Conservation (phyloP, 805 yeast genomes). For the Sugiyamaella marilandica region DNA sequence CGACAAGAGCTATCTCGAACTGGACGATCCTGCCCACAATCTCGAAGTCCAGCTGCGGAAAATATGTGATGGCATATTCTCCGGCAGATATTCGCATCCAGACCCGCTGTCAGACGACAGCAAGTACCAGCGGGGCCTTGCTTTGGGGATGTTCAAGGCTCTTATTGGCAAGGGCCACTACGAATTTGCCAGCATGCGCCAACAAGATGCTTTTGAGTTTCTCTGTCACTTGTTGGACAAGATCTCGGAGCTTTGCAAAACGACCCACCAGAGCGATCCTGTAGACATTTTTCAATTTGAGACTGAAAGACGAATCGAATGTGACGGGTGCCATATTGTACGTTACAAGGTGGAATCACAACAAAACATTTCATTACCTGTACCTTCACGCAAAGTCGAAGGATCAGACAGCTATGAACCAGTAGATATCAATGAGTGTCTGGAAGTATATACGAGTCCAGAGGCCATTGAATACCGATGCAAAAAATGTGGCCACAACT, state of each 20-base stretch:
- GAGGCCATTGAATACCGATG: conserved; percentile 65
- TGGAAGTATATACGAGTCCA: conserved; percentile 41
- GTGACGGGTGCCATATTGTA: conserved; percentile 56
- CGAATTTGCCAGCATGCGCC: conserved; percentile 82
- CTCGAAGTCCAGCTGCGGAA: conserved; percentile 73
- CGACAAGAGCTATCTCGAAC: conserved; percentile 13
- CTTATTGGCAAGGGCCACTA: conserved; percentile 71
- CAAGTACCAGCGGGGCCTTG: conserved; percentile 65
- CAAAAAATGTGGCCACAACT: conserved; percentile 42
- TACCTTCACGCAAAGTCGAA: conserved; percentile 34
- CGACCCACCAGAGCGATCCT: conserved; percentile 34
- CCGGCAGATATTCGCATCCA: conserved; percentile 70
- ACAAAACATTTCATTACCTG: conserved; percentile 61
- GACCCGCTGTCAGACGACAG: conserved; percentile 27
- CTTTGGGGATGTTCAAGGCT: conserved; percentile 70
- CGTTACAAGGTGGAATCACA: conserved; percentile 50
- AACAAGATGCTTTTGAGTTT: conserved; percentile 95
- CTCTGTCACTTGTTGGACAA: conserved; percentile 61
- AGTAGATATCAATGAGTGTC: conserved; percentile 47
- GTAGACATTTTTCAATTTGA: conserved; percentile 60
- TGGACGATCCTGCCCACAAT: conserved; percentile 52
- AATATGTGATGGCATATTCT: conserved; percentile 68
- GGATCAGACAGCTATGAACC: conserved; percentile 42
- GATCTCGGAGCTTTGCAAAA: conserved; percentile 37
- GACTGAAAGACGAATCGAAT: conserved; percentile 57